Base-by-base conservation (phyloP, 805 yeast species). In the Candida sanyiensis region DNA sequence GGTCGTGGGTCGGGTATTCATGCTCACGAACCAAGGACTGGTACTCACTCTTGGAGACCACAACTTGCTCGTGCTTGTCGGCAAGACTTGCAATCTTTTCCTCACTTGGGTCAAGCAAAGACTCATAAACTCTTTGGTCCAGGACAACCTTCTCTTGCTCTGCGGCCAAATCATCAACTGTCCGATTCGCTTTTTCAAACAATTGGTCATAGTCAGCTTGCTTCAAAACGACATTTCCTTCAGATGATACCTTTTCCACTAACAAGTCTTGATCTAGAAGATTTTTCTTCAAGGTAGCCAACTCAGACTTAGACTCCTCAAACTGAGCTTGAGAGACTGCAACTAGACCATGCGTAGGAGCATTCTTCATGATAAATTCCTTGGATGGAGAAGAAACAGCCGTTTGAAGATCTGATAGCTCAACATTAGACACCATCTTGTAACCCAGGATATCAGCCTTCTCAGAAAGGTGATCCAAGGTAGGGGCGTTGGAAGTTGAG, bases 251-350 rank as follows among this genome's bases (percentile, higher is more conserved):
- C 15, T 51, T 56, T 13, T 50, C 49, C 7, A 45, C 49, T 29
- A 61, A 40, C 18, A 53, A 47, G 17, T 66, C 56, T 13, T 53
- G 51, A 20, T 56, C 46, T 3, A 38, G 35, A 23, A 62, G 35
- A 35, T 51, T 48, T n/a, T 48, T 52, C 18, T 48, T 31, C 20
- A 55, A 36, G 13, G 58, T 59, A 4, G 46, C 35, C 4, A 38
- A 19, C 9, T 50, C 38, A 7, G 35, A 22, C 20, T 50, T 40
- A 28, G 44, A 20, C 13, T 28, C 22, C 5, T 39, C 35, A 28
- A 35, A 34, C 6, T 45, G 51, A 10, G 38, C 40, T 7, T 39
- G 26, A 16, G 46, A 15, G 10, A 53, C 20, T 33, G 42, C 38
- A n/a, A 35, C 29, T 9, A 42, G 13, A 16, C 43, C 39, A 17